Percentiles rank a stretch among this genome's conserved stretches.
Evolutionary conservation across 2,329 filamentous ascomycete genomes (phyloP).

Genomic region (Lecanosticta acicola): DNA sequence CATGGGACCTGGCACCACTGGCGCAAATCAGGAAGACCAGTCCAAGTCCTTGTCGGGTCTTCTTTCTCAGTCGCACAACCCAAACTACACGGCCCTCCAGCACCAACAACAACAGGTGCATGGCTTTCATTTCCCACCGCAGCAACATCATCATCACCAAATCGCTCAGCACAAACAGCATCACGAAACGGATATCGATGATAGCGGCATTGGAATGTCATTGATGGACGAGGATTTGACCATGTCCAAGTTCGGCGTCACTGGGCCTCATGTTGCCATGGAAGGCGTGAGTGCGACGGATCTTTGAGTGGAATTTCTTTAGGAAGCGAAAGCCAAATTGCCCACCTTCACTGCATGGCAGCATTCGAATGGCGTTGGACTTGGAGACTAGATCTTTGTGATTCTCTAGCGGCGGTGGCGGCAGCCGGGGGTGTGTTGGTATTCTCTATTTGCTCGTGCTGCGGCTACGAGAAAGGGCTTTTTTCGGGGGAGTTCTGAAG

Average conservation of each 20-base stretch:
- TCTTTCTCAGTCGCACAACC: slow-evolving; percentile 18
- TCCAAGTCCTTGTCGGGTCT: slow-evolving; percentile 13
- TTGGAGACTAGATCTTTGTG: slow-evolving; percentile 3
- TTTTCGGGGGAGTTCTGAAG: neutral
- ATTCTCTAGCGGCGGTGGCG: neutral
- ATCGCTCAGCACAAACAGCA: slow-evolving; percentile 9
- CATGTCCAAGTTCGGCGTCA: slow-evolving; percentile 19
- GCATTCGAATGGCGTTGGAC: no score
- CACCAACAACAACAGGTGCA: slow-evolving; percentile 15
- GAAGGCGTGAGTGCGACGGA: slow-evolving; percentile 13
- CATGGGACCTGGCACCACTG: slow-evolving; percentile 24
- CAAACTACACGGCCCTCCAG: slow-evolving; percentile 15
- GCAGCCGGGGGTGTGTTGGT: neutral
- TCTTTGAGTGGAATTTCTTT: slow-evolving; percentile 11
- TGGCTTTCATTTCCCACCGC: slow-evolving; percentile 15
- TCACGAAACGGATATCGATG: slow-evolving; percentile 32
- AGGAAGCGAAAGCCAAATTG: slow-evolving; percentile 11
- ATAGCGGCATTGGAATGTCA: slow-evolving; percentile 36
- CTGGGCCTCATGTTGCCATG: slow-evolving; percentile 14
- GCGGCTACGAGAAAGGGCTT: neutral
- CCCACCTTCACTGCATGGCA: no score
- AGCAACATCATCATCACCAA: slow-evolving; percentile 16
- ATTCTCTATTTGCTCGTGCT: neutral
- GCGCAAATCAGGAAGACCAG: slow-evolving; percentile 14
- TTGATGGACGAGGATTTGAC: slow-evolving; percentile 32